Conservation (phyloP, 1,284 basidiomycete genomes). For the Acaromyces ingoldii region DNA sequence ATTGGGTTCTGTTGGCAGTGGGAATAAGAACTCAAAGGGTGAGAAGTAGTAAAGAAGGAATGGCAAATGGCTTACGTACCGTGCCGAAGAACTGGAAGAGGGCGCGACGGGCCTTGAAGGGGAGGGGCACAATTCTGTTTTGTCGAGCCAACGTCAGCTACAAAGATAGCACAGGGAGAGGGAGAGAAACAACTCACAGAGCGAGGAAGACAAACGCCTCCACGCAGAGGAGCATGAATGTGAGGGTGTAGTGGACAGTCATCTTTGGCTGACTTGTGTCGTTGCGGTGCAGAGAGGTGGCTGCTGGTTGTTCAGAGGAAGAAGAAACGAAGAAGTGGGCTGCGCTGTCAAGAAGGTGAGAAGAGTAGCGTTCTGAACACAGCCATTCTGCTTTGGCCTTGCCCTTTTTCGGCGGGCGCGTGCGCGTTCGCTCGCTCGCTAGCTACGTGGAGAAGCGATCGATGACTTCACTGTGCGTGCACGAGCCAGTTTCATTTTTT, state of each 20-base stretch:
- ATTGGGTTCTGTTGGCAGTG: constrained; percentile 22
- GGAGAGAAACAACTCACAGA: constrained; percentile 17
- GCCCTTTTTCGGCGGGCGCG: too few relatives aligned
- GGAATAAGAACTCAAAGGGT: not conserved
- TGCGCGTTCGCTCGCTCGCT: too few relatives aligned
- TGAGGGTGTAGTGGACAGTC: constrained; percentile 49
- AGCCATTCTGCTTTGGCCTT: too few relatives aligned
- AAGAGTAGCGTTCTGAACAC: too few relatives aligned
- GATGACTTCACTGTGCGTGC: too few relatives aligned
- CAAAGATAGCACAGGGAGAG: not conserved
- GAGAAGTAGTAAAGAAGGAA: not conserved
- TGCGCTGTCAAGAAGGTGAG: too few relatives aligned
- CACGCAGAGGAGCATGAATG: constrained; percentile 45
- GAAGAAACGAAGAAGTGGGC: too few relatives aligned
- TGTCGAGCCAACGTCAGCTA: not conserved
- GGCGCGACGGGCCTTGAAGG: constrained; percentile 66
- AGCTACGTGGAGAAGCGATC: too few relatives aligned
- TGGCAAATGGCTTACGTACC: not conserved
- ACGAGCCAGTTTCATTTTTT: too few relatives aligned
- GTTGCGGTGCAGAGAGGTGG: too few relatives aligned
- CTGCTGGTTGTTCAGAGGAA: too few relatives aligned
- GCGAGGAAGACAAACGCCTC: constrained; percentile 50
- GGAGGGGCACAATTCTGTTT: constrained; percentile 59
- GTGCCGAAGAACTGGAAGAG: constrained; percentile 70
- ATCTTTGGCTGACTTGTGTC: constrained; percentile 16